These are phyloP conservation scores for Gleditsia sinensis DNA, from an alignment of 306 rosid genomes.

Conservation along the genomic window DNA sequence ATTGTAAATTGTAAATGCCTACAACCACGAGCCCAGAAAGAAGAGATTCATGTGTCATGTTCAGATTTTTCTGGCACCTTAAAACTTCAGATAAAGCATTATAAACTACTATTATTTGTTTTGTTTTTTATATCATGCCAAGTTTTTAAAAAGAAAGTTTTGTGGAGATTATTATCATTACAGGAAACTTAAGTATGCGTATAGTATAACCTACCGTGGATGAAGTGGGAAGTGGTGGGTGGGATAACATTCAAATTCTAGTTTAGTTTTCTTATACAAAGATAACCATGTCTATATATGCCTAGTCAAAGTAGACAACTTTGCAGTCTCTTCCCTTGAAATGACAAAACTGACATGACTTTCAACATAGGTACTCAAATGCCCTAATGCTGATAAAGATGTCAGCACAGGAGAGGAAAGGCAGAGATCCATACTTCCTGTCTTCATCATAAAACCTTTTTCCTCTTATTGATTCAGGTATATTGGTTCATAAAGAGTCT, in stretches of 20 bases:
- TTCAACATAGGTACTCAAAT: slow-evolving; percentile 15
- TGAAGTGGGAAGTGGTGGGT: background rate
- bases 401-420: background rate
- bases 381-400: background rate
- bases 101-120: background rate
- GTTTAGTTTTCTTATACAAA: no score
- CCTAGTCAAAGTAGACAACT: background rate
- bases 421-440: slow-evolving; percentile 14
- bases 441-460: background rate
- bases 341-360: background rate
- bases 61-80: slow-evolving; percentile 4
- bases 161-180: no score
- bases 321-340: background rate
- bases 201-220: no score
- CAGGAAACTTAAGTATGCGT: no score
- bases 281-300: no score
- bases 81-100: background rate
- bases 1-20: no score
- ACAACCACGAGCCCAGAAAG: no score
- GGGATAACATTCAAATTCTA: background rate
- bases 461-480: background rate
- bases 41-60: background rate
- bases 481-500: background rate
- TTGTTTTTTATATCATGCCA: background rate
- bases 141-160: background rate